Base-by-base conservation (phyloP, 208 protist genomes). In the Crithidia sp. region DNA sequence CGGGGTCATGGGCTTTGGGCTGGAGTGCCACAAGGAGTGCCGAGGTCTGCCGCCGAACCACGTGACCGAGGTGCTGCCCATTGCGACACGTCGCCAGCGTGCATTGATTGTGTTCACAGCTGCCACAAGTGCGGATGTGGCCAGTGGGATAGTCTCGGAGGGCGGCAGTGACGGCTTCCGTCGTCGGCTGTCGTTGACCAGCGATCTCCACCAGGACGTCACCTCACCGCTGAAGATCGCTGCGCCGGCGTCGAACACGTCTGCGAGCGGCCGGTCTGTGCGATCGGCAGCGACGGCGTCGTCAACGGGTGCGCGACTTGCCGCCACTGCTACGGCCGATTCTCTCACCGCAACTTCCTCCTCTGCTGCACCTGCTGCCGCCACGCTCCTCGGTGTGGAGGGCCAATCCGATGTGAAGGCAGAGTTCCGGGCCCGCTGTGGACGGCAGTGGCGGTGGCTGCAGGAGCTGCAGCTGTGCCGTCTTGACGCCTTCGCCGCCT, bases 21-120 rank as follows among this genome's bases (percentile, higher is more conserved):
- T 92, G 14, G 85, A 93, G 68, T 78, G 71, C 56, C 89, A 93
- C 81, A 77, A 74, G 49, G 87, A 93, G 74, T 88, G 75, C 54
- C 68, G 65, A 56, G 78, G 76, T 17, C 87, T 87, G 52, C 74
- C 82, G 41, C 78, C 82, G 2, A 82, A 59, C n/a, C 76, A 88
- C 55, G 87, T 96, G 79, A 75, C 77, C 16, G 62, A 76, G 53
- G 54, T 94, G 60, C 54, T 84, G 14, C 87, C 89, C 10, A 61
- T 93, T 43, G 75, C 78, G 44, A 74, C 41, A 12, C 67, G 72
- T 3, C 67, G 69, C 8, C 83, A 88, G 55, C 71, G 71, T 5
- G 36, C 84, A 0, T 53, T 91, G 58, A 17, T 88, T 8, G 50
- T 89, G 19, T 57, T 69, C 17, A 40, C 19, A 7, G 7, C 65